phyloP scores from a whole-genome alignment of 768 basidiomycete species.

The Tricholoma sp. region DNA sequence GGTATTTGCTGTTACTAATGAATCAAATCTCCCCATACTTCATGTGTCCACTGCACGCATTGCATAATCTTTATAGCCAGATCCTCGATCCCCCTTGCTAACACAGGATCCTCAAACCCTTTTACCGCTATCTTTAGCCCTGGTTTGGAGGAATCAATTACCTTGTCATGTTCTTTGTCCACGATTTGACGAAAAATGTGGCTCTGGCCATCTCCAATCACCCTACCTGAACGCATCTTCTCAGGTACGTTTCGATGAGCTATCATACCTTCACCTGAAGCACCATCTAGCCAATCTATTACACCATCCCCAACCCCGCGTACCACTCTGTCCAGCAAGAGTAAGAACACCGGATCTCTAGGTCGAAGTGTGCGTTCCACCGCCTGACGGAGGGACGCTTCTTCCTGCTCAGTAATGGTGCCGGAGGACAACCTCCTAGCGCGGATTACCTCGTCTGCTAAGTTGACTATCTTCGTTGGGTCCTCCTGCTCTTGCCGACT shows the following conservation, averaged over 20 bases:
- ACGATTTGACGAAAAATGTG: neutral
- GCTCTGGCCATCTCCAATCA: conserved; percentile 7
- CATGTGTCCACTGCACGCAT: conserved; percentile 49
- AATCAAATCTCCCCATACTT: conserved; percentile 44
- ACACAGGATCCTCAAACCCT: conserved; percentile 63
- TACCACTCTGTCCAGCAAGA: conserved; percentile 57
- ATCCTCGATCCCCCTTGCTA: conserved; percentile 39
- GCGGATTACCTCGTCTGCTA: conserved; percentile 70
- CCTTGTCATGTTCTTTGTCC: neutral
- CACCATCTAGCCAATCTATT: conserved; percentile 6
- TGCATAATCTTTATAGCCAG: conserved; percentile 33
- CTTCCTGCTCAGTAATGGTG: conserved; percentile 35
- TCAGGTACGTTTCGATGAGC: conserved; percentile 18
- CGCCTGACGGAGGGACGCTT: conserved; percentile 47
- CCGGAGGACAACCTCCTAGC: conserved; percentile 31
- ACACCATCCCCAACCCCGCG: conserved; percentile 23
- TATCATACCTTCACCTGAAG: conserved; percentile 5
- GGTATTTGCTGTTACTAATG: neutral
- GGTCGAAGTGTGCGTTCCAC: conserved; percentile 60
- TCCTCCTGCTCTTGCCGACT: conserved; percentile 12
- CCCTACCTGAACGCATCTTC: conserved; percentile 31
- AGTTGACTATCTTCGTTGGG: conserved; percentile 56
- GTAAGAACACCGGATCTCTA: conserved; percentile 59
- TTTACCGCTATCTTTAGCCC: conserved; percentile 31
- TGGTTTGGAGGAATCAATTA: neutral